Evolutionary conservation across 2,329 filamentous ascomycete genomes (phyloP), one percentile per base, ranked within the genome.

Genomic region (Lasiodiplodia sp.): DNA sequence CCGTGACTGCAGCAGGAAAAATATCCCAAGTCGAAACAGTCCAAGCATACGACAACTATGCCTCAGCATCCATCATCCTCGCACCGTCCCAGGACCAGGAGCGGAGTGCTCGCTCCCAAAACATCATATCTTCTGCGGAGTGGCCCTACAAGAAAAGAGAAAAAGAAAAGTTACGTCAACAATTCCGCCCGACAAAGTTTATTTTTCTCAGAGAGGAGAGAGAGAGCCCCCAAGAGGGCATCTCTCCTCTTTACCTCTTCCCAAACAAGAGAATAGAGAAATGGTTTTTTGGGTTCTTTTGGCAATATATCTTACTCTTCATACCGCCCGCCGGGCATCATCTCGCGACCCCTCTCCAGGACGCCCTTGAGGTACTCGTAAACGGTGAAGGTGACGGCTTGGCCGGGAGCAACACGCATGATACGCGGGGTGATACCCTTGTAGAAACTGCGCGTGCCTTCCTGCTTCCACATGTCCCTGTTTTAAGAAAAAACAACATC

Each of bases 341-440:
- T 80, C 3, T 86, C 84, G 70, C 83, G 73, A 4, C 77, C 73
- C 75, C 79, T 83, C 76, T 86, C 83, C 53, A 86, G 72, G 5
- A 84, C 73, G n/a, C 77, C 80, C 75, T 84, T 85, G 69, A 86
- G 71, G 68, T 84, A 85, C 72, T 86, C 84, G 69, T 86, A 86
- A 21, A 85, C 84, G 21, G 84, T 90, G 74, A 91, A 91, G 2
- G 89, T 91, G 55, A 91, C 89, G 21, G 89, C 96, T 85, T 99
- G 96, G 57, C 96, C 96, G 8, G 96, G 96, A 31, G 96, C 96
- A 66, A 99, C 96, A 77, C 96, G 89, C 94, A 98, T 98, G 74
- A 99, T 92, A 75, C 96, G 89, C 7, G 96, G 96, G 57, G 96
- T 99, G 82, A 99, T 99, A 75, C 96, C 96, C 87, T 98, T 98